These are phyloP conservation scores for Choiromyces venosus DNA, from an alignment of 495 filamentous ascomycete genomes.

Conservation along the genomic window DNA sequence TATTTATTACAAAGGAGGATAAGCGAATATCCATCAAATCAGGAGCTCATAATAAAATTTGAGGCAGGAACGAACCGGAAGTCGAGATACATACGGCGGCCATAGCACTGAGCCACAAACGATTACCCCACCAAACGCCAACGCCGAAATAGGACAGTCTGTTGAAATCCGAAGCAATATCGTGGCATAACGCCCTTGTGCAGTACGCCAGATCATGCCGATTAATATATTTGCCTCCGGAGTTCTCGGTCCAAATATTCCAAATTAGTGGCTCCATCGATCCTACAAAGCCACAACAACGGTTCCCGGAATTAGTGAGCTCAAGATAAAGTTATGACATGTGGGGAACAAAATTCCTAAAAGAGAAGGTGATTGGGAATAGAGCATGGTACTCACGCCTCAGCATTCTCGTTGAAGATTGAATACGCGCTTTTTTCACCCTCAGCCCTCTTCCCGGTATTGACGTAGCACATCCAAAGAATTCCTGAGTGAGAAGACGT, in stretches of 20 bases:
- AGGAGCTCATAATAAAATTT: background rate
- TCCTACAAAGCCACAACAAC: slow-evolving; percentile 24
- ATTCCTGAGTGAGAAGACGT: slow-evolving; percentile 28
- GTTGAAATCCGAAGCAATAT: background rate
- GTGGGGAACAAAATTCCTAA: background rate
- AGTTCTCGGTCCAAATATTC: slow-evolving; percentile 41
- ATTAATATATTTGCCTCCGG: slow-evolving; percentile 40
- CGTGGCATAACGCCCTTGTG: background rate
- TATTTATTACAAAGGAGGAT: background rate
- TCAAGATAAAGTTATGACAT: slow-evolving; percentile 10
- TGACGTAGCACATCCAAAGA: slow-evolving; percentile 43
- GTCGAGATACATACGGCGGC: background rate
- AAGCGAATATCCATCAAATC: background rate
- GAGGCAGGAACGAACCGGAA: background rate
- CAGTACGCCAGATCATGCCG: background rate
- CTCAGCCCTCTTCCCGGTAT: slow-evolving; percentile 41
- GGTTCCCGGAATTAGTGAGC: slow-evolving; percentile 5
- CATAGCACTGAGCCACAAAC: background rate
- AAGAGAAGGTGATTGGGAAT: background rate
- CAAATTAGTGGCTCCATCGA: slow-evolving; percentile 39
- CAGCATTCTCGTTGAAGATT: slow-evolving; percentile 40
- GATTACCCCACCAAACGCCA: background rate
- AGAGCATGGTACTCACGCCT: slow-evolving; percentile 33
- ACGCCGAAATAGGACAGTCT: background rate
- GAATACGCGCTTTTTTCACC: slow-evolving; percentile 45